A percentile compares a stretch with the other conserved stretches of the same genome.
Conservation (phyloP, 2,329 filamentous ascomycete species). For the Aspergillus luchuensis region DNA sequence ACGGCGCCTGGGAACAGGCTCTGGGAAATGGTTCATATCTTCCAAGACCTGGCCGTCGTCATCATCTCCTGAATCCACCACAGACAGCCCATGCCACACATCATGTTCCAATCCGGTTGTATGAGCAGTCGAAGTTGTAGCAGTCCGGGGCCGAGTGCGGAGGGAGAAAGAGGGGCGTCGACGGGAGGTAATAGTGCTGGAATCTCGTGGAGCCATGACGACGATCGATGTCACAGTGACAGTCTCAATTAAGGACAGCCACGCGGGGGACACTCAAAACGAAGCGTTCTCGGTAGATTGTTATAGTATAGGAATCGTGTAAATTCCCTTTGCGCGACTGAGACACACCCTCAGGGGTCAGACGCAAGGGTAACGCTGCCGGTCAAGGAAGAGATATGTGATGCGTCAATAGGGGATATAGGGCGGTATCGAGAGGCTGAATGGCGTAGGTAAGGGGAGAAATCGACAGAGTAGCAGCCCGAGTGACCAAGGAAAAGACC, state of each 20-base stretch:
- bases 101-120: conserved; percentile 26
- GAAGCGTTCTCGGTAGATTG: conserved; percentile 6
- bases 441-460: conserved; percentile 10
- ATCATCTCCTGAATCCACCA: conserved; percentile 26
- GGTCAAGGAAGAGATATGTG: neutral
- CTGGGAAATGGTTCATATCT: conserved; percentile 36
- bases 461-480: neutral
- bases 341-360: conserved; percentile 7
- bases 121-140: conserved; percentile 28
- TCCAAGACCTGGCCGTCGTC: conserved; percentile 33
- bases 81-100: conserved; percentile 28
- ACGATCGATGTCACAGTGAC: conserved; percentile 12
- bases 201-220: conserved; percentile 38
- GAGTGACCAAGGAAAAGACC: conserved; percentile 2
- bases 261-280: conserved; percentile 2
- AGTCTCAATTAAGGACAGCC: conserved; percentile 8
- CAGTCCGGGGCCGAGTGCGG: conserved; percentile 41
- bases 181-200: conserved; percentile 29
- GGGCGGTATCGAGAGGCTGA: conserved; percentile 2
- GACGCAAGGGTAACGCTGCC: conserved; percentile 5
- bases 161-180: conserved; percentile 44
- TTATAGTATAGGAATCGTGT: neutral
- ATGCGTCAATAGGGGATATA: conserved; percentile 6
- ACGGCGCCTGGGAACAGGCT: conserved; percentile 35
- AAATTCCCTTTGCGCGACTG: neutral